Conservation (phyloP, 2,329 filamentous ascomycete genomes). For the Mariannaea elegans region DNA sequence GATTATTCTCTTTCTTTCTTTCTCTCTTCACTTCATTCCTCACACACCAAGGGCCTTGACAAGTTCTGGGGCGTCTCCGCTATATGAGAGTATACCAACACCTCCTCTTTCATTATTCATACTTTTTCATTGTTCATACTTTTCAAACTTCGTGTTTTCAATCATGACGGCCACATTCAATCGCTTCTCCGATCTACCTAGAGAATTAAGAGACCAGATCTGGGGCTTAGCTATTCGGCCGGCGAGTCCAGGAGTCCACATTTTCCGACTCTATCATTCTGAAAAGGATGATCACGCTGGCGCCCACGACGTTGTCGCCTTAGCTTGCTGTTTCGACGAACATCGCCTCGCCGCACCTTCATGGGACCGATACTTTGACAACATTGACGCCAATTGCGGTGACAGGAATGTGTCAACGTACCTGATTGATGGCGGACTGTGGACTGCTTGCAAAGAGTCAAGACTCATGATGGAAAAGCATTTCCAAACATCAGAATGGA, state of each 20-base stretch:
- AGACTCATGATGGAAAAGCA: slow-evolving; percentile 6
- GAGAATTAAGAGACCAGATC: slow-evolving; percentile 14
- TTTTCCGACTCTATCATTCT: background rate
- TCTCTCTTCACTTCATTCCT: background rate
- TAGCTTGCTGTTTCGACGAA: background rate
- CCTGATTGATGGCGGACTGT: slow-evolving; percentile 18
- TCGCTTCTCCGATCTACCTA: background rate
- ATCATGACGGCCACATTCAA: slow-evolving; percentile 13
- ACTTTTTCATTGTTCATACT: background rate
- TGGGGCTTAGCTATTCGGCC: slow-evolving; percentile 4
- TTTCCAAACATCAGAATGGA: background rate
- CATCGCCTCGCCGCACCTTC: background rate
- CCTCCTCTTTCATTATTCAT: too few relatives aligned
- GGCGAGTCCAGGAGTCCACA: slow-evolving; percentile 1
- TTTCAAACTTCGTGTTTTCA: background rate
- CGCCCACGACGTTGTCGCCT: background rate
- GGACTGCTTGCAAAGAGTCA: slow-evolving; percentile 18
- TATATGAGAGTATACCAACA: background rate
- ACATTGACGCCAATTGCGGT: background rate
- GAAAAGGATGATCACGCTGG: background rate
- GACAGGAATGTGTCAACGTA: slow-evolving; percentile 13
- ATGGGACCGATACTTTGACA: background rate
- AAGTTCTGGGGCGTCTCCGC: background rate
- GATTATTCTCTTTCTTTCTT: background rate
- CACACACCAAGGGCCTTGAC: background rate